Base-by-base conservation (phyloP, 805 yeast genomes). In the Osmozyma mogii region DNA sequence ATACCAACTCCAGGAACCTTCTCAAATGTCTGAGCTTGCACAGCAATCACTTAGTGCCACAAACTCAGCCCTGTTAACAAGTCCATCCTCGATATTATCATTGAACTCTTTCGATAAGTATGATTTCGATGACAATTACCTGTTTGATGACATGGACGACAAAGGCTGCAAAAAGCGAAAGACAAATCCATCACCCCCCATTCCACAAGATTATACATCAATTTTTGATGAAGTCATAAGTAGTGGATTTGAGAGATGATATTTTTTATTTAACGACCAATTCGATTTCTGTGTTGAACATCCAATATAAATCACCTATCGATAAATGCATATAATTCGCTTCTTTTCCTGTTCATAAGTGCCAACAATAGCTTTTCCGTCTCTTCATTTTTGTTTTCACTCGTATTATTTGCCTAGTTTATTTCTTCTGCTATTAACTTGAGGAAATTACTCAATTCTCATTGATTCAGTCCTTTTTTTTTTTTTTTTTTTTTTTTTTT, bases 31-130 rank as follows among this genome's bases (percentile, higher is more conserved):
- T 18, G 21, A 18, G 8, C 21, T 10, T 18, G 21, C 8, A 8
- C 10, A 8, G 21, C 10, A 8, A 18, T 18, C 21, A 10, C 21
- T 18, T 8, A 10, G 10, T 18, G 30, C 40, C 20, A 29, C 23
- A 2, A 29, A 37, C 17, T 30, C 38, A 15, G 45, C 39, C 24
- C 47, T 56, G 22, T 40, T 55, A 32, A 53, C 64, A 2, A 52
- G 60, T 18, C 64, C 66, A 10, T 48, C 56, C 19, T 55, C 61
- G 25, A 48, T 60, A 14, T 47, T 59, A 25, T 53, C 60, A 28
- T 48, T 59, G 30, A 52, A 50, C 28, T 49, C 58, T 12, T 47
- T 43, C 31, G 47, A 38, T 24, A 37, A 44, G 31, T 47, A 48
- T 32, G 51, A 47, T 25, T 27, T 28, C 19, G 35, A 31, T 9